These are phyloP conservation scores for Pestalotiopsis fici DNA, from an alignment of 2,329 filamentous ascomycete genomes.

Conservation along the genomic window DNA sequence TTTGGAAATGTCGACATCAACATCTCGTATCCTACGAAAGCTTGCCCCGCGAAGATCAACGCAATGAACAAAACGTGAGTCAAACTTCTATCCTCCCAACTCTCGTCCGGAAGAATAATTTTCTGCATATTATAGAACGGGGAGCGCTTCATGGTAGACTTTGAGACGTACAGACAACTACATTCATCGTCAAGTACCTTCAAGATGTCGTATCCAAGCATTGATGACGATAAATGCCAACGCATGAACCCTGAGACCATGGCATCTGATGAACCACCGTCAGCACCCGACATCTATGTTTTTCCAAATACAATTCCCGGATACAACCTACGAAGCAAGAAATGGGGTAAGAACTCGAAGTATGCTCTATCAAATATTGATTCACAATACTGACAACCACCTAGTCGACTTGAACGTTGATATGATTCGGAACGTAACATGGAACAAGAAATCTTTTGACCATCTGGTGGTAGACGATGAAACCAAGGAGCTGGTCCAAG, in stretches of 20 bases:
- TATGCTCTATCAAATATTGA: neutral
- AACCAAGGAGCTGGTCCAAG: constrained; percentile 21
- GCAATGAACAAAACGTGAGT: neutral
- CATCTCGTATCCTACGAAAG: neutral
- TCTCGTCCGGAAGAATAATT: neutral
- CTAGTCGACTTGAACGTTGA: neutral
- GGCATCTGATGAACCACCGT: neutral
- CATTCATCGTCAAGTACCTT: neutral
- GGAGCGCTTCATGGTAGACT: constrained; percentile 16
- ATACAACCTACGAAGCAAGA: neutral
- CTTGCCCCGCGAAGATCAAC: neutral
- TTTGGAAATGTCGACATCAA: neutral
- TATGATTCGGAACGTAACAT: constrained; percentile 16
- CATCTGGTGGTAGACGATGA: constrained; percentile 17
- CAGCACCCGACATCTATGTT: neutral
- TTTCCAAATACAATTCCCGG: neutral
- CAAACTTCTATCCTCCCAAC: neutral
- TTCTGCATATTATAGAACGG: neutral
- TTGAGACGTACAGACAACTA: constrained; percentile 12
- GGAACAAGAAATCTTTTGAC: constrained; percentile 22
- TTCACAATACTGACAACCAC: neutral
- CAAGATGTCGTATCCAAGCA: neutral
- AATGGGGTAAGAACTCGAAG: neutral
- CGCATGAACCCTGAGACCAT: constrained; percentile 11
- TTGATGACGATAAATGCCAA: constrained; percentile 14